Conservation (phyloP, 2,329 filamentous ascomycete species). For the Botrytis galanthina region DNA sequence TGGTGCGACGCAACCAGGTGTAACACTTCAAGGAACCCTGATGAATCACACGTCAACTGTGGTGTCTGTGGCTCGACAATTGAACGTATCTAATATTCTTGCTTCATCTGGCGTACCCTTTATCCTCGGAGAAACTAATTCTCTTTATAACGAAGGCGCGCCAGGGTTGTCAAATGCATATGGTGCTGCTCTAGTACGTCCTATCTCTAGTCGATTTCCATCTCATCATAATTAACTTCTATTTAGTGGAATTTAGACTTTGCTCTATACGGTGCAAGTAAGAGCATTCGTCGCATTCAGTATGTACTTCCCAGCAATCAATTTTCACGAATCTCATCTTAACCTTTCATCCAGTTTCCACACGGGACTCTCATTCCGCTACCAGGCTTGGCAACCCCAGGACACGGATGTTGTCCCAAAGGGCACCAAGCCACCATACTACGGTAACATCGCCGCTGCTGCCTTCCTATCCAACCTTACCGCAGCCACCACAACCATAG, state of each 20-base stretch:
- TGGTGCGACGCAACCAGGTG: constrained; percentile 56
- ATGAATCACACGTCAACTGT: constrained; percentile 61
- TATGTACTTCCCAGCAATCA: neutral
- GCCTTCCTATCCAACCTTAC: constrained; percentile 50
- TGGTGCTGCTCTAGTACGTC: constrained; percentile 53
- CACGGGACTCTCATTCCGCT: constrained; percentile 61
- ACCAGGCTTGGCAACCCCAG: constrained; percentile 60
- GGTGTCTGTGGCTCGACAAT: constrained; percentile 46
- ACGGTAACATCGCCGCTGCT: constrained; percentile 59
- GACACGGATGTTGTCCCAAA: constrained; percentile 47
- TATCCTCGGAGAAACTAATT: constrained; percentile 51
- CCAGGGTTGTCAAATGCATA: constrained; percentile 63
- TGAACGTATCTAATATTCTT: constrained; percentile 38
- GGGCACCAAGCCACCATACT: constrained; percentile 63
- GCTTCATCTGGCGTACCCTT: constrained; percentile 35
- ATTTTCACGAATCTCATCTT: neutral
- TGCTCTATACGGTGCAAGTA: constrained; percentile 55
- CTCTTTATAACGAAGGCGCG: constrained; percentile 59
- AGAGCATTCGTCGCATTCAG: constrained; percentile 56
- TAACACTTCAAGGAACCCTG: constrained; percentile 60
- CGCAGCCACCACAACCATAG: constrained; percentile 43
- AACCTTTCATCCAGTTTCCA: constrained; percentile 48
- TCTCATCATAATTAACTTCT: neutral
- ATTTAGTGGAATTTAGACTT: constrained; percentile 58
- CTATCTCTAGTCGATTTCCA: neutral